These are phyloP conservation scores for Nepenthes mirabilis DNA, from an alignment of 148 eudicot genomes.

Conservation along the genomic window DNA sequence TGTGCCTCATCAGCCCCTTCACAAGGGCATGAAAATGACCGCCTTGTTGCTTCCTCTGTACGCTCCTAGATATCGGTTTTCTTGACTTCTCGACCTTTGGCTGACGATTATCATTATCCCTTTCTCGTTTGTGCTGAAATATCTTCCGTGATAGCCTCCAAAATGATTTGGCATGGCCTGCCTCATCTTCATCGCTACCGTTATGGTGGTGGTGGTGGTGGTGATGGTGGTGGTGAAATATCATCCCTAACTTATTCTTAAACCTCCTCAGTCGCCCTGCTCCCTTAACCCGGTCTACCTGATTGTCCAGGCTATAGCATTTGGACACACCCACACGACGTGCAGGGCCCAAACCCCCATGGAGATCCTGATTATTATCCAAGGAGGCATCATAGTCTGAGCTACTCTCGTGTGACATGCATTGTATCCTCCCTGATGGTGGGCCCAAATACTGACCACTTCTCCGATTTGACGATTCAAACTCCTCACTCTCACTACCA, in stretches of 20 bases:
- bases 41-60: constrained; percentile 20
- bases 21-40: constrained; percentile 35
- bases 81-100: constrained; percentile 8
- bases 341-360: constrained; percentile 7
- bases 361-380: constrained; percentile 8
- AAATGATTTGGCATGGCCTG: constrained; percentile 10
- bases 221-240: constrained; percentile 68
- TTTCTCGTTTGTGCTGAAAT: constrained; percentile 7
- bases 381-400: constrained; percentile 11
- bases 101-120: neutral
- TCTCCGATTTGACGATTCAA: constrained; percentile 5
- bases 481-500: constrained; percentile 13
- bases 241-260: constrained; percentile 44
- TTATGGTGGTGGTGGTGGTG: constrained; percentile 54
- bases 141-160: constrained; percentile 23
- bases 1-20: constrained; percentile 35
- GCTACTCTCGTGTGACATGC: neutral
- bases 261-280: constrained; percentile 32
- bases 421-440: constrained; percentile 11
- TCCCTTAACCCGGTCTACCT: constrained; percentile 5
- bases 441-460: neutral
- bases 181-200: constrained; percentile 13
- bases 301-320: constrained; percentile 2
- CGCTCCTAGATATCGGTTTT: constrained; percentile 16
- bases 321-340: constrained; percentile 8